Evolutionary conservation across 768 basidiomycete species (phyloP), one percentile per base, ranked within the genome.

Genomic region (Rhodosporidiobolus odoratus): DNA sequence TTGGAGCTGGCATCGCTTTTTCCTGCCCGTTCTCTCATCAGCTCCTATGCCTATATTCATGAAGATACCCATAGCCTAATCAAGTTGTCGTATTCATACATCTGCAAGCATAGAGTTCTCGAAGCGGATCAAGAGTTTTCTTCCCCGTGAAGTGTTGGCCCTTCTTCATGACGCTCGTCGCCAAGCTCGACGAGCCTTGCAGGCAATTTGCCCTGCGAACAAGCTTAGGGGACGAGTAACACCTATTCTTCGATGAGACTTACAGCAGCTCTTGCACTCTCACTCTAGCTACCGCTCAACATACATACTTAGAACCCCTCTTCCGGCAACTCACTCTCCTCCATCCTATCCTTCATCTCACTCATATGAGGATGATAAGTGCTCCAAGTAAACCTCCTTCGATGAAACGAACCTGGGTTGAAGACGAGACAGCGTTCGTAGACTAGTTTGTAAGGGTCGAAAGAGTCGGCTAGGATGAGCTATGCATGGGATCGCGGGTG

Each of bases 401-500:
- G 87, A 21, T 92, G 83, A 78, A 98, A 97, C 59, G 89, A 87
- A 27, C 96, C 94, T 0, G 96, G 96, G 79, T 99, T 99, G 84
- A 98, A 93, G 35, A 98, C 96, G 80, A 98, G 96, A 76, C 96
- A 98, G 17, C 92, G 92, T 27, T 94, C 93, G 79, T 99, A 99
- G 1, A 94, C 98, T 73, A 96, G 83, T 76, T 96, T 92, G 79
- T 92, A 99, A 57, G 89, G 86, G 78, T 96, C 94, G 77, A 97
- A 96, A 80, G 89, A 93, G 81, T 99, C 96, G 2, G 96, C 96
- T 19, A 99, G 85, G 40, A 98, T 84, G 27, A 97, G 83, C 93
- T 96, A 71, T 25, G 35, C 48, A 40, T 63, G 66, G 5, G 56
- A 50, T 23, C 9, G 48, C 10, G 52, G 30, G 4, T 12, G 15